Evolutionary conservation across 2,329 filamentous ascomycete species (phyloP), one percentile per base, ranked within the genome.

Genomic region (Plectosphaerella sp.): DNA sequence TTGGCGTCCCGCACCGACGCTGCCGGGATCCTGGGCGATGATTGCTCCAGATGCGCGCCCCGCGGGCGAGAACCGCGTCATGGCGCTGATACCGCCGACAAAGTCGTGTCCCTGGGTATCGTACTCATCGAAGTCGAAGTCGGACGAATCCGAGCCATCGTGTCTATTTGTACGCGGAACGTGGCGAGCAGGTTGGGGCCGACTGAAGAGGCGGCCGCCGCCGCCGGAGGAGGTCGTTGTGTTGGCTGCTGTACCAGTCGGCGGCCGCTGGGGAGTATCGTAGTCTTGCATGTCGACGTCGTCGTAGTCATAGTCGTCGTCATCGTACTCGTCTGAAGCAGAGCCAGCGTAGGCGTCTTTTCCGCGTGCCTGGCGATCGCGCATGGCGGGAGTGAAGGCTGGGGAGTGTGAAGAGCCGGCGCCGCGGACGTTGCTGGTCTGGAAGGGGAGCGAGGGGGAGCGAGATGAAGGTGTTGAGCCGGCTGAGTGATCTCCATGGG

Each of bases 351-450:
- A 80, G 1, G 78, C 77, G 55, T 84, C 74, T 60, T 82, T 82
- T 49, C 81, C 80, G 41, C 82, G 72, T 5, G 82, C 78, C 63
- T 85, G 82, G 6, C 73, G 73, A 62, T 84, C 80, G 59, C 79
- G 77, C 77, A 80, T 80, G 53, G 71, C 65, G 18, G 70, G 57
- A 1, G 77, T 79, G 64, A 80, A 78, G 49, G 53, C 49, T 25
- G 52, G 57, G 47, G 49, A 52, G 49, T 50, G 36, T 37, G 37
- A 41, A 25, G 50, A 50, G 41, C 50, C 43, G 8, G 52, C 46
- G n/a, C 51, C 45, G 35, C 49, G 35, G 53, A 50, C 47, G 51
- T 55, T 50, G 39, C 39, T 42, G 10, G 10, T 25, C 33, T 37
- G 37, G 14, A 25, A 3, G n/a, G 16, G 33, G 28, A 20, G 4